Evolutionary conservation across 352 stramenopile genomes (phyloP).

Genomic region (Phytophthora europaea): DNA sequence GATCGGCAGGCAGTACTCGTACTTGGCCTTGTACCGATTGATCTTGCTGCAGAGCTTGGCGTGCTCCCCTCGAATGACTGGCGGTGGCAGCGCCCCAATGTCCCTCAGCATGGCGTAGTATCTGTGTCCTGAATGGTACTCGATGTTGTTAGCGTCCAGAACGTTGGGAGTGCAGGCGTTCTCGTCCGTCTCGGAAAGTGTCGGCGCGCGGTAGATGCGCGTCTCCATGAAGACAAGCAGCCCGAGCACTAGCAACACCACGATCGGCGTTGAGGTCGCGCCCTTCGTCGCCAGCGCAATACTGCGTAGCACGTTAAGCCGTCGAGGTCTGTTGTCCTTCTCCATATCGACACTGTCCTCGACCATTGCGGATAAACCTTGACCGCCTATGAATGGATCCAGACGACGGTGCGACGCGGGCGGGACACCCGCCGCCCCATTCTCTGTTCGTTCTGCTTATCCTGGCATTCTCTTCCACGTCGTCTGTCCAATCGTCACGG

Average conservation of each 20-base stretch:
- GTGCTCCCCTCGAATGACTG: neutral
- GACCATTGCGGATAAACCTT: neutral
- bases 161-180: neutral
- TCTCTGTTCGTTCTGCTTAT: neutral
- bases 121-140: neutral
- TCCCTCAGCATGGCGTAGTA: neutral
- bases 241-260: neutral
- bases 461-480: neutral
- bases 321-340: neutral
- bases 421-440: neutral
- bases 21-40: slow-evolving; percentile 1
- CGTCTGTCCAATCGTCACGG: neutral
- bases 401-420: neutral
- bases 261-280: neutral
- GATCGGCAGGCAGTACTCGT: slow-evolving; percentile 8
- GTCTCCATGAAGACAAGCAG: neutral
- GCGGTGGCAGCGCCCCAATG: neutral
- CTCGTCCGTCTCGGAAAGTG: neutral
- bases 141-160: neutral
- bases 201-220: neutral
- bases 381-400: neutral
- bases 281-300: neutral
- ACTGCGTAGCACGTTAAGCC: neutral
- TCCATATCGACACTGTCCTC: neutral
- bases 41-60: neutral